These are phyloP conservation scores for Chaetothyriales sp. DNA, from an alignment of 2,329 filamentous ascomycete genomes.

Conservation along the genomic window DNA sequence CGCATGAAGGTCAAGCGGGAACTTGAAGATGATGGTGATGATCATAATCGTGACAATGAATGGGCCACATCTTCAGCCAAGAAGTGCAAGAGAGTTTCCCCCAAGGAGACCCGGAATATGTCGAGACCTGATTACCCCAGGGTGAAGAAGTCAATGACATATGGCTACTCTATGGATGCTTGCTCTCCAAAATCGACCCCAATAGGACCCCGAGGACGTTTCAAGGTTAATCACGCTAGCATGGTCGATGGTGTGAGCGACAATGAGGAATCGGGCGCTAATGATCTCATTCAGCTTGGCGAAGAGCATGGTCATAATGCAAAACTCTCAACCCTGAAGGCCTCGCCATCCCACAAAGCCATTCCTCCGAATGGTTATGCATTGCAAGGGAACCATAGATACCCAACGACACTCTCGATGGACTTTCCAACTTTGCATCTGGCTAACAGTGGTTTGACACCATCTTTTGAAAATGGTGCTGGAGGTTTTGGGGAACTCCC, in stretches of 20 bases:
- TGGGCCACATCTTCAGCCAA: not conserved
- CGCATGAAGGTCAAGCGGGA: not conserved
- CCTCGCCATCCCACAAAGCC: not conserved
- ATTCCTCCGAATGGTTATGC: not conserved
- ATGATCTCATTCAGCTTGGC: not conserved
- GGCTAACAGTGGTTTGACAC: not conserved
- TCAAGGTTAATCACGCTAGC: not conserved
- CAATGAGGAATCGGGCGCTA: not conserved
- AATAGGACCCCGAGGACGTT: not conserved
- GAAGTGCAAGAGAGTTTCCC: not conserved
- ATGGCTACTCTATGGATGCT: not conserved
- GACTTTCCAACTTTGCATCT: not conserved
- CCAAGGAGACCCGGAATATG: not conserved
- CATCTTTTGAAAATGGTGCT: not conserved
- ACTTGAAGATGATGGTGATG: not conserved
- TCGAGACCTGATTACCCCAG: not conserved
- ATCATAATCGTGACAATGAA: not conserved
- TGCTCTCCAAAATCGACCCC: not conserved
- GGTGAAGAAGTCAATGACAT: not conserved
- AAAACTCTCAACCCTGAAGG: not conserved
- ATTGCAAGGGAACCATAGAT: not conserved
- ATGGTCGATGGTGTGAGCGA: not conserved
- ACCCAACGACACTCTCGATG: not conserved
- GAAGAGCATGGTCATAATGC: not conserved
- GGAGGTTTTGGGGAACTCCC: not conserved